Conservation (phyloP, 768 basidiomycete species). For the Leccinum truebloodii region DNA sequence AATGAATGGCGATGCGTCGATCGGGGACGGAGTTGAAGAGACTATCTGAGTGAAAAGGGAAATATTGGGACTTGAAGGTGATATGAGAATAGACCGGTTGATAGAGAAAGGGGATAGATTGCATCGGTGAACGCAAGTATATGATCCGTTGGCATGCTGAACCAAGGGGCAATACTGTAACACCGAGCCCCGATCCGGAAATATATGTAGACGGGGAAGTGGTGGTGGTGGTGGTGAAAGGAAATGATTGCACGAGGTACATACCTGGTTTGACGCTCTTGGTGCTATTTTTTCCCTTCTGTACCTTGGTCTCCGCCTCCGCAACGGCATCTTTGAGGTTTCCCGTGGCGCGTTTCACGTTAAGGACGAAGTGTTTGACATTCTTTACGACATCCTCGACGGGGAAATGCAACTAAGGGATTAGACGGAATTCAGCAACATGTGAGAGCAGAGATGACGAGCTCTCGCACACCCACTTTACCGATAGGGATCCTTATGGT, state of each 20-base stretch:
- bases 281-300: slow-evolving; percentile 36
- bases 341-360: slow-evolving; percentile 75
- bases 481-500: slow-evolving; percentile 83
- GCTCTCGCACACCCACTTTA: slow-evolving; percentile 47
- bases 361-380: slow-evolving; percentile 69
- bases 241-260: slow-evolving; percentile 10
- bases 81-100: neutral
- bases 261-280: slow-evolving; percentile 48
- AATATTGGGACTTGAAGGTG: slow-evolving; percentile 4
- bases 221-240: neutral
- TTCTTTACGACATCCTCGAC: slow-evolving; percentile 78
- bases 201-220: neutral
- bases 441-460: neutral
- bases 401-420: slow-evolving; percentile 68
- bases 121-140: neutral
- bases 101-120: neutral
- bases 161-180: neutral
- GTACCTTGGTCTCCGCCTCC: slow-evolving; percentile 42
- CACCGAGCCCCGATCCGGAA: slow-evolving; percentile 1
- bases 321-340: slow-evolving; percentile 52
- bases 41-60: slow-evolving; percentile 1
- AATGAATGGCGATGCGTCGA: slow-evolving; percentile 13
- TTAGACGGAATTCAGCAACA: slow-evolving; percentile 6
- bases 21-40: slow-evolving; percentile 14
- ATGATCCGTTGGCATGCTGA: slow-evolving; percentile 4